phyloP scores from a whole-genome alignment of 345 rosid genomes.

The Draba incana region DNA sequence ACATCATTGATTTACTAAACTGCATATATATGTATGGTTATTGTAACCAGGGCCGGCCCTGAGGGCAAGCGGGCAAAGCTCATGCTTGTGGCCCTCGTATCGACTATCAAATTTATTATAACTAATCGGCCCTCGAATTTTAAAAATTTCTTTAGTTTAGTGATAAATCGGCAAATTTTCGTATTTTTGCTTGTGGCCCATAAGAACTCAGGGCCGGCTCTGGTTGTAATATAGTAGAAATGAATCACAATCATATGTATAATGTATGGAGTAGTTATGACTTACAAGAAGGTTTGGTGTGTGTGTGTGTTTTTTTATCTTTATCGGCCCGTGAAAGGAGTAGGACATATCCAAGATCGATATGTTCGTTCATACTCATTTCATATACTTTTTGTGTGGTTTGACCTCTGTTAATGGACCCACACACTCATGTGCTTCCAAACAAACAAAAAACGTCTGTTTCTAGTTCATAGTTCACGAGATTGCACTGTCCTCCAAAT shows the following conservation, averaged over 20 bases:
- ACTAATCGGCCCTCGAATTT: no score
- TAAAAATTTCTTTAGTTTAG: no score
- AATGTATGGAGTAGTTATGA: constrained; percentile 20
- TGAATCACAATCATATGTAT: constrained; percentile 9
- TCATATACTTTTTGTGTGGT: background rate
- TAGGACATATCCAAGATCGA: constrained; percentile 9
- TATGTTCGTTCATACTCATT: constrained; percentile 16
- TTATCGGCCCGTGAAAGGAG: constrained; percentile 32
- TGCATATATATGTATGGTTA: no score
- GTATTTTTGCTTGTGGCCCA: no score
- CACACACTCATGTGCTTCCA: constrained; percentile 1
- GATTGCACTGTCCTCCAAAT: constrained; percentile 21
- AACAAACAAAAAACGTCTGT: constrained; percentile 9
- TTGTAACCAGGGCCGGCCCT: no score
- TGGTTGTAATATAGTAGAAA: constrained; percentile 15
- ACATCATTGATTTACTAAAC: no score
- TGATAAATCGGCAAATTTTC: no score
- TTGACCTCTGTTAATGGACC: background rate
- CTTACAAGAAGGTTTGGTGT: background rate
- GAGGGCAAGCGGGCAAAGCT: no score
- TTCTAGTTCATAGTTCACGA: constrained; percentile 26
- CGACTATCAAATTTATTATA: no score
- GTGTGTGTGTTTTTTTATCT: background rate
- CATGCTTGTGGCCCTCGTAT: no score
- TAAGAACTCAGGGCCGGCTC: no score